These are phyloP conservation scores for Lasiodiplodia sp. DNA, from an alignment of 2,329 filamentous ascomycete species.

Conservation along the genomic window DNA sequence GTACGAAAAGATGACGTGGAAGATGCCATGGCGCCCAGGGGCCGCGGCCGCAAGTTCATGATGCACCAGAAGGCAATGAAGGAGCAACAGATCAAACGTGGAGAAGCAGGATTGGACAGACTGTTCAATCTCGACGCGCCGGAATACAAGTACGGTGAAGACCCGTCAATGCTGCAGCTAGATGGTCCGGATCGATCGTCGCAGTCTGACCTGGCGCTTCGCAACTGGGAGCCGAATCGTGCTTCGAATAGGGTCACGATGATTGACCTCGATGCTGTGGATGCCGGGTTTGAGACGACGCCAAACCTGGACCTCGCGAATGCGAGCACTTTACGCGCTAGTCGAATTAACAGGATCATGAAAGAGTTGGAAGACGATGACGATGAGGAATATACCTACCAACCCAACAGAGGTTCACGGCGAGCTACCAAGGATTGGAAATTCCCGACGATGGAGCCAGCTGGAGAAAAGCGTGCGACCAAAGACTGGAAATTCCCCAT, in stretches of 20 bases:
- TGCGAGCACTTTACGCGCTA: conserved; percentile 64
- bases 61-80: conserved; percentile 59
- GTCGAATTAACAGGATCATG: conserved; percentile 58
- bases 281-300: conserved; percentile 42
- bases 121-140: conserved; percentile 64
- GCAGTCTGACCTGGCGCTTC: conserved; percentile 60
- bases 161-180: neutral
- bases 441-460: conserved; percentile 54
- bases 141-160: conserved; percentile 63
- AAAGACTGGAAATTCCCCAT: conserved; percentile 65
- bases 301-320: conserved; percentile 53
- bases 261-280: conserved; percentile 66
- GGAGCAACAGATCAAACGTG: conserved; percentile 64
- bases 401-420: conserved; percentile 37
- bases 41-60: conserved; percentile 17
- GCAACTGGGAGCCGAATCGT: conserved; percentile 49
- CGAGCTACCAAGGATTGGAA: conserved; percentile 62
- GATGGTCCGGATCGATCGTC: conserved; percentile 34
- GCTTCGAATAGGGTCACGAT: conserved; percentile 58
- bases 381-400: conserved; percentile 40
- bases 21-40: conserved; percentile 7
- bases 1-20: neutral
- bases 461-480: conserved; percentile 48
- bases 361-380: conserved; percentile 52
- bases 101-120: conserved; percentile 63